These are phyloP conservation scores for Thermothelomyces thermophilus DNA, from an alignment of 2,329 filamentous ascomycete species.

Conservation along the genomic window DNA sequence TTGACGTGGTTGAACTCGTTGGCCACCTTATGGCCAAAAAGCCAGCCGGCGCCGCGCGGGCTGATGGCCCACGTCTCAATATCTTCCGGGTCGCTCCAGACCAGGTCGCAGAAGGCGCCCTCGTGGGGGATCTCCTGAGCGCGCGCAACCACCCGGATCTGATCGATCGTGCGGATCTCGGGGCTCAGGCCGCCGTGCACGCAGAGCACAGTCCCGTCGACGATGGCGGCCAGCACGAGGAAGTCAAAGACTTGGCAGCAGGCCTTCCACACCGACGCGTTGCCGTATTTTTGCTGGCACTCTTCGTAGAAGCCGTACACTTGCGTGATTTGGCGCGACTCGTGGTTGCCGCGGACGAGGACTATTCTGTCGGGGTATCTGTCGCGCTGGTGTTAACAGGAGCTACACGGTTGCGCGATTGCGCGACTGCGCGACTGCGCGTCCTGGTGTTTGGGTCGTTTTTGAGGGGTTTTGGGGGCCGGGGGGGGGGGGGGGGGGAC, in stretches of 20 bases:
- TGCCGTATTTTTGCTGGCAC: conserved; percentile 96
- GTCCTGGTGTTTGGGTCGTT: not conserved
- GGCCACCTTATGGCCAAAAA: conserved; percentile 95
- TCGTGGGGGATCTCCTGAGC: conserved; percentile 98
- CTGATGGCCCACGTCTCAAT: conserved; percentile 94
- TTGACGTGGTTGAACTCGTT: conserved; percentile 98
- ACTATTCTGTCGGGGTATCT: conserved; percentile 95
- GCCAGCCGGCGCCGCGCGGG: conserved; percentile 91
- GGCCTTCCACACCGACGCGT: conserved; percentile 99
- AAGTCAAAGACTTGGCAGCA: conserved; percentile 99
- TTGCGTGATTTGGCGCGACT: conserved; percentile 94
- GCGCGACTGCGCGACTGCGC: too few species aligned
- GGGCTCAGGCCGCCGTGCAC: conserved; percentile 88
- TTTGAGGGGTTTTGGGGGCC: conserved; percentile 5
- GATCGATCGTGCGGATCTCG: conserved; percentile 94
- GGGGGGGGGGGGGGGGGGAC: not conserved
- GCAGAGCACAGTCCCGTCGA: conserved; percentile 97
- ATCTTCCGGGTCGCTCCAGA: conserved; percentile 97
- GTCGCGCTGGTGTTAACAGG: conserved; percentile 26
- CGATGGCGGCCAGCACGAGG: conserved; percentile 90
- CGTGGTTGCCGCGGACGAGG: conserved; percentile 94
- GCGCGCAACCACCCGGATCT: conserved; percentile 96
- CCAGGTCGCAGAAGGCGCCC: conserved; percentile 94
- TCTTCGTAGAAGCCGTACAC: conserved; percentile 99
- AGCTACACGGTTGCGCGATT: too few species aligned